Evolutionary conservation across 768 basidiomycete genomes (phyloP).

Genomic region (Mycena sanguinolenta): DNA sequence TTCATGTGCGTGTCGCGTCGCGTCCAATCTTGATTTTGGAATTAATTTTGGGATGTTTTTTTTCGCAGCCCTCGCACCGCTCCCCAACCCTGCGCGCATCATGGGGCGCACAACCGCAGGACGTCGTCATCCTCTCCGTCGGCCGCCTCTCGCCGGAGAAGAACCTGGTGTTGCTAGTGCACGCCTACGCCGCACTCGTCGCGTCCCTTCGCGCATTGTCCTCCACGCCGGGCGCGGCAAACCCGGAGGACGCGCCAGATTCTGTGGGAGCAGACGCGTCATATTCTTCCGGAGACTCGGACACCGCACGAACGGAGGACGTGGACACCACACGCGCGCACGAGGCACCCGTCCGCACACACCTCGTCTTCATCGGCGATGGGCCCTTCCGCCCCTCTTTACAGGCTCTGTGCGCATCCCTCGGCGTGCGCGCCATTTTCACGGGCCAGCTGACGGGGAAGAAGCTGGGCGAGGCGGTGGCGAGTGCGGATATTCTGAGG

Average conservation of each 20-base stretch:
- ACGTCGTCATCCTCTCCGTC: conserved; percentile 25
- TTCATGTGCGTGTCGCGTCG: conserved; percentile 27
- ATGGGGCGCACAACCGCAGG: conserved; percentile 5
- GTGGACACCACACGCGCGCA: no score
- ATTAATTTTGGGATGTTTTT: no score
- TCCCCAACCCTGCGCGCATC: background rate
- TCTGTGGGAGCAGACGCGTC: no score
- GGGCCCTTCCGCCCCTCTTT: background rate
- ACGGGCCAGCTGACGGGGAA: conserved; percentile 27
- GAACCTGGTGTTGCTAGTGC: conserved; percentile 25
- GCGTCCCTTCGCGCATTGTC: no score
- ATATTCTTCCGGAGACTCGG: no score
- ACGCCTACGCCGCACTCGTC: background rate
- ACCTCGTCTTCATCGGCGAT: conserved; percentile 8
- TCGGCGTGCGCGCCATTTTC: conserved; percentile 10
- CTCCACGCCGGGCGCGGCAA: no score
- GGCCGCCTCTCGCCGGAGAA: conserved; percentile 31
- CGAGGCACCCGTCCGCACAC: no score
- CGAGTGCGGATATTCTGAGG: conserved; percentile 27
- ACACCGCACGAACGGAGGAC: no score
- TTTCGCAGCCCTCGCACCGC: conserved; percentile 15
- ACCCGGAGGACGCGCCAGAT: no score
- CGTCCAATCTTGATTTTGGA: no score
- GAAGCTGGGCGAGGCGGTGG: no score
- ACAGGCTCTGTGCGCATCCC: background rate